Percentiles rank a stretch among this genome's conserved stretches.
These are phyloP conservation scores for Bipolaris victoriae DNA, from an alignment of 2,329 filamentous ascomycete species.

Conservation along the genomic window DNA sequence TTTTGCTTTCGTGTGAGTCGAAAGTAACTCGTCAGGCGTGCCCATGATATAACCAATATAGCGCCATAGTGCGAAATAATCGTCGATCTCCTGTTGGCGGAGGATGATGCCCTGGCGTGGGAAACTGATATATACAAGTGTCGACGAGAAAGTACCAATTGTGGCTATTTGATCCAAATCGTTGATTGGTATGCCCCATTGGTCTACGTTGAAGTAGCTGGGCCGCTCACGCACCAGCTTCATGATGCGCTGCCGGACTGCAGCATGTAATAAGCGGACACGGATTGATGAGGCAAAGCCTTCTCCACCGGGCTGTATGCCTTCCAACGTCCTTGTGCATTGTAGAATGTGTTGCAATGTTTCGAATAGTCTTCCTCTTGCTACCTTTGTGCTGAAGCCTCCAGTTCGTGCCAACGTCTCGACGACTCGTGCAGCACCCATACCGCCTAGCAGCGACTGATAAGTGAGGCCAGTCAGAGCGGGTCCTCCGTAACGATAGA, in stretches of 20 bases:
- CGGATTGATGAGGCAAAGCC: slow-evolving; percentile 70
- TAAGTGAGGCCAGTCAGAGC: slow-evolving; percentile 69
- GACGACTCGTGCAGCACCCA: slow-evolving; percentile 74
- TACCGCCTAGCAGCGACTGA: slow-evolving; percentile 70
- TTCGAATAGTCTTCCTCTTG: slow-evolving; percentile 70
- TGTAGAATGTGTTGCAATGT: slow-evolving; percentile 79
- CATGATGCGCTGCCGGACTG: slow-evolving; percentile 69
- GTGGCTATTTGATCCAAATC: slow-evolving; percentile 77
- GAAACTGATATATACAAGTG: slow-evolving; percentile 70
- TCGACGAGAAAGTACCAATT: slow-evolving; percentile 71
- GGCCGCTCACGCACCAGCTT: slow-evolving; percentile 62
- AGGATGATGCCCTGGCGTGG: slow-evolving; percentile 75
- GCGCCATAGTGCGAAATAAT: slow-evolving; percentile 78
- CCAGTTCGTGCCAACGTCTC: slow-evolving; percentile 77
- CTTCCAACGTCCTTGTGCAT: slow-evolving; percentile 68
- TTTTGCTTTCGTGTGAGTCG: slow-evolving; percentile 61
- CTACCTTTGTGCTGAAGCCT: slow-evolving; percentile 72
- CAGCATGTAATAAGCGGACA: slow-evolving; percentile 72
- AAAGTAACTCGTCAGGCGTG: slow-evolving; percentile 67
- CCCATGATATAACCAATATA: slow-evolving; percentile 76
- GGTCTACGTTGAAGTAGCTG: slow-evolving; percentile 66
- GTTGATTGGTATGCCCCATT: slow-evolving; percentile 72
- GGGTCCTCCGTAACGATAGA: slow-evolving; percentile 76
- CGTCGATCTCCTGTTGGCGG: slow-evolving; percentile 64
- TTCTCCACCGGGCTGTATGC: slow-evolving; percentile 70